Conservation (phyloP, 768 basidiomycete genomes). For the Leccinum rimulosum region DNA sequence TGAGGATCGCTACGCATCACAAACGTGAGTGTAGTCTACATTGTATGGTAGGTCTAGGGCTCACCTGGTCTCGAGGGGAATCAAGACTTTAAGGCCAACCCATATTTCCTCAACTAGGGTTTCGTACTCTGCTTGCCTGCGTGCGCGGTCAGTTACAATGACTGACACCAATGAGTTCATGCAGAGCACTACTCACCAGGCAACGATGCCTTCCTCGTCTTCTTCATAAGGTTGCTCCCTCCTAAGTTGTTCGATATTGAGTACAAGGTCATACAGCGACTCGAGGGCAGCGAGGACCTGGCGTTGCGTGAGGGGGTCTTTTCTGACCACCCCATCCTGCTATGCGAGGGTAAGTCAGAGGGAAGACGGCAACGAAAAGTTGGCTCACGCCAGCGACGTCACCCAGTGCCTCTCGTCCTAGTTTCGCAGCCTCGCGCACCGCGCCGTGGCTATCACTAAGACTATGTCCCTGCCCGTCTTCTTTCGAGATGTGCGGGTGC, state of each 20-base stretch:
- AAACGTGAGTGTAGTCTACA: neutral
- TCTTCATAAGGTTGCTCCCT: constrained; percentile 66
- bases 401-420: constrained; percentile 71
- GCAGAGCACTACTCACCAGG: constrained; percentile 42
- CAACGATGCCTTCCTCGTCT: constrained; percentile 41
- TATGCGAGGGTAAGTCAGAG: constrained; percentile 24
- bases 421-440: constrained; percentile 70
- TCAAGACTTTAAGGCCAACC: constrained; percentile 80
- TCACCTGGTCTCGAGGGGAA: constrained; percentile 91
- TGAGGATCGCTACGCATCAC: constrained; percentile 73
- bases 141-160: constrained; percentile 3
- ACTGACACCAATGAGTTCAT: neutral
- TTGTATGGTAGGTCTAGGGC: constrained; percentile 6
- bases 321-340: constrained; percentile 61
- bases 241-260: constrained; percentile 82
- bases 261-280: constrained; percentile 76
- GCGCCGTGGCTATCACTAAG: constrained; percentile 48
- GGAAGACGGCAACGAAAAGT: neutral
- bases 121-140: constrained; percentile 59
- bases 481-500: constrained; percentile 52
- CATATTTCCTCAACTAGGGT: constrained; percentile 69
- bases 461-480: constrained; percentile 36
- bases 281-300: constrained; percentile 81
- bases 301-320: constrained; percentile 75
- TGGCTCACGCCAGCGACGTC: constrained; percentile 49